Conservation (phyloP, 768 basidiomycete species). For the Russula lepida region DNA sequence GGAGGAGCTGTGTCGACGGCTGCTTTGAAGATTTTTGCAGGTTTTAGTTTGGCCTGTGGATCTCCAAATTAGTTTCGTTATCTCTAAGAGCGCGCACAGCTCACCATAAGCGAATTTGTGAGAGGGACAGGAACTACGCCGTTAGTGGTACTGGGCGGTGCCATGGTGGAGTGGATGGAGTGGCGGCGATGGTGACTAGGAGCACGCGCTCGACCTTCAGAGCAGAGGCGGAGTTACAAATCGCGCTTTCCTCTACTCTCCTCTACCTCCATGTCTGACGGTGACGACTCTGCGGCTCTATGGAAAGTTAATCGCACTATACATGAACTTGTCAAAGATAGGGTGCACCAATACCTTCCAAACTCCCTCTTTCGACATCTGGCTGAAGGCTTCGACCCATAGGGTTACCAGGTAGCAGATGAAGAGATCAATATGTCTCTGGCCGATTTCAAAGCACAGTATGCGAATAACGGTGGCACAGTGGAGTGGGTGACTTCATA, state of each 20-base stretch:
- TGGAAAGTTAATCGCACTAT: constrained; percentile 97
- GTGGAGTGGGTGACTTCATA: constrained; percentile 64
- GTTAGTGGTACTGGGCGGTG: constrained; percentile 9
- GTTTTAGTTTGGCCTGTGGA: constrained; percentile 64
- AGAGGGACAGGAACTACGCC: constrained; percentile 19
- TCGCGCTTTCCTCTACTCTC: constrained; percentile 23
- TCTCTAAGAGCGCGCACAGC: background rate
- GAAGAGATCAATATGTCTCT: constrained; percentile 91
- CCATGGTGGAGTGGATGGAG: constrained; percentile 5
- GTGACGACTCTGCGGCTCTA: constrained; percentile 76
- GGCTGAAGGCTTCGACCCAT: constrained; percentile 26
- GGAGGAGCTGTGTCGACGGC: constrained; percentile 58
- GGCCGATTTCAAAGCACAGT: constrained; percentile 60
- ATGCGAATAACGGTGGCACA: constrained; percentile 61
- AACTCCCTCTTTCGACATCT: constrained; percentile 12
- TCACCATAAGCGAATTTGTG: constrained; percentile 30
- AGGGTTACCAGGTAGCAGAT: constrained; percentile 93
- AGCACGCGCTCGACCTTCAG: background rate
- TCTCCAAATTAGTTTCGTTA: background rate
- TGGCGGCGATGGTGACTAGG: background rate
- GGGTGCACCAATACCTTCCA: constrained; percentile 45
- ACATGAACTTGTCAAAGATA: constrained; percentile 91
- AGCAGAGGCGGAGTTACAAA: constrained; percentile 49
- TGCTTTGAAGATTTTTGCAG: constrained; percentile 80
- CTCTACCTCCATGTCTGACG: constrained; percentile 65